A percentile compares a stretch with the other conserved stretches of the same genome.
Evolutionary conservation across 1,139 yeast species (phyloP).

Genomic region (Kodamaea alishanica): DNA sequence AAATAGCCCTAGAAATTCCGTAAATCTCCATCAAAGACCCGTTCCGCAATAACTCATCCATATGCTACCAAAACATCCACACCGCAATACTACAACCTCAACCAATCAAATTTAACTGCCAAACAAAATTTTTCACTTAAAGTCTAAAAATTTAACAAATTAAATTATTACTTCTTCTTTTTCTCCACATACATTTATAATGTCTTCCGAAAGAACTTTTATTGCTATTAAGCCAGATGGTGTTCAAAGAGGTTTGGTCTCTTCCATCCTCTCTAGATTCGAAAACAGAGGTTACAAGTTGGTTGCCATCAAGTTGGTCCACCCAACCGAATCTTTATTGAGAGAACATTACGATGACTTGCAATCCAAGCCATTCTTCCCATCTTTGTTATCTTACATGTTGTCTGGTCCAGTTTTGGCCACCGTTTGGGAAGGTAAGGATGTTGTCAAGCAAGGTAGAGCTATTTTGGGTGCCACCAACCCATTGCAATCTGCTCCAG

Average conservation of each 20-base stretch:
- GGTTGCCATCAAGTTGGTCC: slow-evolving; percentile 89
- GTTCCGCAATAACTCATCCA: too few species aligned
- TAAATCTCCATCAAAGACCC: too few species aligned
- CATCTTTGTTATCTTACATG: slow-evolving; percentile 93
- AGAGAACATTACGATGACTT: slow-evolving; percentile 95
- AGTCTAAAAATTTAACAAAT: not conserved
- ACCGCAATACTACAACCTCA: too few species aligned
- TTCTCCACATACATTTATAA: slow-evolving; percentile 12
- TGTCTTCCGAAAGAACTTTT: slow-evolving; percentile 86
- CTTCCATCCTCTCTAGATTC: slow-evolving; percentile 88
- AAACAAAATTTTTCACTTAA: slow-evolving; percentile 1
- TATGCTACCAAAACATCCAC: not conserved
- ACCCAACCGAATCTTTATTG: slow-evolving; percentile 83
- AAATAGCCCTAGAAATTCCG: too few species aligned
- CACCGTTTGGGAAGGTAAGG: slow-evolving; percentile 99
- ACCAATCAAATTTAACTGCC: not conserved
- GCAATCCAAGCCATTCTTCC: slow-evolving; percentile 96
- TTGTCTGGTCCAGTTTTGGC: slow-evolving; percentile 98
- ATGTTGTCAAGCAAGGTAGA: slow-evolving; percentile 98
- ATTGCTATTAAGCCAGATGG: slow-evolving; percentile 99
- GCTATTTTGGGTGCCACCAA: slow-evolving; percentile 97
- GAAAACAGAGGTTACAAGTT: slow-evolving; percentile 97
- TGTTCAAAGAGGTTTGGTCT: slow-evolving; percentile 97
- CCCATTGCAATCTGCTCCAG: slow-evolving; percentile 96
- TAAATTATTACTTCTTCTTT: slow-evolving; percentile 3